Evolutionary conservation across 352 stramenopile species (phyloP).

Genomic region (Phytophthora foliorum): DNA sequence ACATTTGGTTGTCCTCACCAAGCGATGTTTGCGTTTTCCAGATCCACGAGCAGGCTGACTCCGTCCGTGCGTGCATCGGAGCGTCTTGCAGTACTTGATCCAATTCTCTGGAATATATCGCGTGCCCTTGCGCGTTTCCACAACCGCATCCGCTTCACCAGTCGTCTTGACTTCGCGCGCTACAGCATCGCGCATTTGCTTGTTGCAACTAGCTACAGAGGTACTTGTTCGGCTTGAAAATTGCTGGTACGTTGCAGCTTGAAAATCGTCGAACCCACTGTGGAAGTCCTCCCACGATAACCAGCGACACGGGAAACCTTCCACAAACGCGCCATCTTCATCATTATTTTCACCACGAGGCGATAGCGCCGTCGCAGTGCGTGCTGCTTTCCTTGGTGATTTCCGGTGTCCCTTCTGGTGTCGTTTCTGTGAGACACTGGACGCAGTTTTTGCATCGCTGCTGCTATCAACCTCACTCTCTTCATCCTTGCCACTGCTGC

Average conservation of each 20-base stretch:
- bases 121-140: neutral
- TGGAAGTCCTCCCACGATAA: neutral
- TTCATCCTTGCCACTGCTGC: no score
- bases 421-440: conserved; percentile 2
- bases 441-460: neutral
- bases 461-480: neutral
- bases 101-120: neutral
- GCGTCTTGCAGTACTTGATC: neutral
- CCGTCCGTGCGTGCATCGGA: neutral
- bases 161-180: neutral
- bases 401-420: neutral
- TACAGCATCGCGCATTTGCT: neutral
- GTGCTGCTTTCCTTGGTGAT: no score
- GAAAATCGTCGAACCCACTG: no score
- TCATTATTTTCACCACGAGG: neutral
- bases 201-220: neutral
- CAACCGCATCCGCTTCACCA: neutral
- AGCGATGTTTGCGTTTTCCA: neutral
- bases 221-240: no score
- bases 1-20: neutral
- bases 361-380: neutral
- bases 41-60: neutral
- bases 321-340: neutral
- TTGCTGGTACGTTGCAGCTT: no score
- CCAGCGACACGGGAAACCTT: neutral